Base-by-base conservation (phyloP, 1,284 basidiomycete genomes). In the Cutaneotrichosporon sp. region DNA sequence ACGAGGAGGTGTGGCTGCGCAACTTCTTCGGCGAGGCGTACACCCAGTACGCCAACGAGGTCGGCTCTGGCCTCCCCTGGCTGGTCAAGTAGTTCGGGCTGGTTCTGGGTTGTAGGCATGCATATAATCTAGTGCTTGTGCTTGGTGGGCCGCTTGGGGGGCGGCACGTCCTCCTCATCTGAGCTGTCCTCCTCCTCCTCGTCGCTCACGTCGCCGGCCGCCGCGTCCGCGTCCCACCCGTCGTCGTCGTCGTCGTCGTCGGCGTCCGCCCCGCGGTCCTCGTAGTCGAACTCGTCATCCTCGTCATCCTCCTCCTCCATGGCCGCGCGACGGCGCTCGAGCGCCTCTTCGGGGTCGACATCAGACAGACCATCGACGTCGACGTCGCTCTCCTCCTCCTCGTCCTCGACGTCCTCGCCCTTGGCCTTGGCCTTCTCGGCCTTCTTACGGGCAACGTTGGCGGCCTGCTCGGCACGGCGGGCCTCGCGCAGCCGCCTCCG, bases 1-100 rank as follows among this genome's bases (percentile, higher is more conserved):
- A 81, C 47, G 92, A 95, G 74, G 92, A 95, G 72, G 74, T 71
- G 34, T 84, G 84, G 54, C 82, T 95, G 49, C 78, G 90, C 51
- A 82, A 81, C 49, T 95, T 95, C 82, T 95, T 95, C 68, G 92
- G 92, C 1, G 79, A 89, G 22, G 85, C 87, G 46, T 95, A 95
- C 70, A 78, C 84, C 43, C 72, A 83, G 53, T 95, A 94, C 79
- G 82, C 86, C 54, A 81, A 82, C 34, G 79, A 82, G 14, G 90
- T 92, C 6, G 86, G 87, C 13, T 89, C 89, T 0, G 83, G 83
- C 69, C 87, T 95, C 16, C 90, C 91, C 18, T 75, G 74, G 61
- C 56, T 70, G 43, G 65, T 64, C 47, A 53, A 63, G 14, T 61
- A 53, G 34, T 52, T 27, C n/a, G n/a, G n/a, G n/a, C 27, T 31